phyloP scores from a whole-genome alignment of 2,329 filamentous ascomycete species.

The Pseudopyricularia javanii region DNA sequence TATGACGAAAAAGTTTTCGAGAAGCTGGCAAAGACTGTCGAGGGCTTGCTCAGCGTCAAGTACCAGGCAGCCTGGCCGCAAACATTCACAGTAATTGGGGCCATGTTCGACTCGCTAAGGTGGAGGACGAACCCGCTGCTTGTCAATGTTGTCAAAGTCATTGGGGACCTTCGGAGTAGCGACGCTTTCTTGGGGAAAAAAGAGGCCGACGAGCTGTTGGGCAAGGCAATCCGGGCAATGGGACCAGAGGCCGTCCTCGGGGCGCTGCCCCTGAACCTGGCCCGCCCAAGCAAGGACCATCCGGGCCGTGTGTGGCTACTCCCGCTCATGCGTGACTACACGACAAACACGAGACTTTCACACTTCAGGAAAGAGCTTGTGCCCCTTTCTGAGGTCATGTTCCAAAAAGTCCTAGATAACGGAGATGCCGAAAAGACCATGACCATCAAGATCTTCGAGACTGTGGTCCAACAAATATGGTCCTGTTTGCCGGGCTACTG shows the following conservation, averaged over 20 bases:
- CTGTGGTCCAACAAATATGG: constrained; percentile 91
- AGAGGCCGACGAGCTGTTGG: constrained; percentile 82
- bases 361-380: constrained; percentile 84
- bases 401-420: constrained; percentile 76
- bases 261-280: constrained; percentile 76
- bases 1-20: constrained; percentile 86
- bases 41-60: constrained; percentile 71
- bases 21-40: constrained; percentile 62
- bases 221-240: constrained; percentile 79
- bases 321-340: constrained; percentile 77
- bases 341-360: constrained; percentile 73
- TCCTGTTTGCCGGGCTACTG: constrained; percentile 89
- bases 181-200: constrained; percentile 89
- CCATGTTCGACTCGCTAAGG: constrained; percentile 75
- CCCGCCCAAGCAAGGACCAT: constrained; percentile 62
- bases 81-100: constrained; percentile 77
- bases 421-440: constrained; percentile 77
- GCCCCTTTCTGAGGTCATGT: constrained; percentile 80
- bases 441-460: constrained; percentile 97
- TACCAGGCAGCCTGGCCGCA: constrained; percentile 93
- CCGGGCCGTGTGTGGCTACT: constrained; percentile 89
- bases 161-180: constrained; percentile 80
- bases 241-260: constrained; percentile 74
- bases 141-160: constrained; percentile 58
- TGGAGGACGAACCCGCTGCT: constrained; percentile 79